Evolutionary conservation across 2,329 filamentous ascomycete genomes (phyloP).

Genomic region (Myriosclerotinia curreyana): DNA sequence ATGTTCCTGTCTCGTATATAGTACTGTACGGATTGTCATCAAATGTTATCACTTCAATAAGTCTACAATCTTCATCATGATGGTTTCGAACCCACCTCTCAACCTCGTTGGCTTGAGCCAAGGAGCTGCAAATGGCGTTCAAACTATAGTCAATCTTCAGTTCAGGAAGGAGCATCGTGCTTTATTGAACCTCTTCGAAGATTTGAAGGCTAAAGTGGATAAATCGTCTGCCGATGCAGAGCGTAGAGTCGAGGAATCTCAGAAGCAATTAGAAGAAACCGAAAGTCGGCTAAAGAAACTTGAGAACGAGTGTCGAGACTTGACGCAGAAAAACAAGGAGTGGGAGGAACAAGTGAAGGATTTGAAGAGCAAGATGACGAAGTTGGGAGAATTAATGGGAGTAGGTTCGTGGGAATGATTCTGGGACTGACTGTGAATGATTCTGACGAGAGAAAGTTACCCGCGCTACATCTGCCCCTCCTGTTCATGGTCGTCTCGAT

Average conservation of each 20-base stretch:
- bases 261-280: background rate
- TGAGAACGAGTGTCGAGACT: background rate
- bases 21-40: background rate
- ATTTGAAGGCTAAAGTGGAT: background rate
- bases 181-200: background rate
- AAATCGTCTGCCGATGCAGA: conserved; percentile 3
- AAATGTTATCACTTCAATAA: background rate
- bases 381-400: background rate
- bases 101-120: conserved; percentile 5
- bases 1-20: background rate
- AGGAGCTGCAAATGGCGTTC: background rate
- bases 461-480: background rate
- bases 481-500: background rate
- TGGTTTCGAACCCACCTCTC: background rate
- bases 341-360: background rate
- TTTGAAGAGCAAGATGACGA: conserved; percentile 1
- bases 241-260: background rate
- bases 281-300: conserved; percentile 12
- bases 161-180: conserved; percentile 10
- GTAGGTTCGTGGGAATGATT: background rate
- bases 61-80: conserved; percentile 3
- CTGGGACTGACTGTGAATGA: background rate
- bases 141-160: conserved; percentile 1
- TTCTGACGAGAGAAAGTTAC: background rate
- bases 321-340: background rate